Conservation (phyloP, 306 rosid genomes). For the Ziziphus jujuba region DNA sequence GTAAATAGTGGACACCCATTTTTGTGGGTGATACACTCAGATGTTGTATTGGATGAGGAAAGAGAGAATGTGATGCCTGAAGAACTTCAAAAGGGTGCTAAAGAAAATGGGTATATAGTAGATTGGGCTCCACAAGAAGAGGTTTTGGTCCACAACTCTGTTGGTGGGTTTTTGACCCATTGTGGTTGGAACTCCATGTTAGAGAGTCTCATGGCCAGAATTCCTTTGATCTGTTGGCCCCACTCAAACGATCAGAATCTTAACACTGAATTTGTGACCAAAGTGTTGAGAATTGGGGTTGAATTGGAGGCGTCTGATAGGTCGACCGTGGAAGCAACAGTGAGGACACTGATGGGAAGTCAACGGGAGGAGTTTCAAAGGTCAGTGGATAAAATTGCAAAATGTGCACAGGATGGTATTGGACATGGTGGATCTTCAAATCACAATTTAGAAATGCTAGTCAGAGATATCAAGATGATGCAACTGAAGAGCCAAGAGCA, state of each 20-base stretch:
- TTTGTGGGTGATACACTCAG: conserved; percentile 9
- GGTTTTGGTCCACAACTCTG: conserved; percentile 28
- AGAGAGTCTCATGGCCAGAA: conserved; percentile 26
- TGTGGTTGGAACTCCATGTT: conserved; percentile 34
- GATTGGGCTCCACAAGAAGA: conserved; percentile 37
- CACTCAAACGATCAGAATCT: conserved; percentile 36
- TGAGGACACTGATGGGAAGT: conserved; percentile 25
- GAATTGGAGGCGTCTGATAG: conserved; percentile 25
- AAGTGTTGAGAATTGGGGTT: conserved; percentile 26
- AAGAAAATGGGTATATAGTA: conserved; percentile 26
- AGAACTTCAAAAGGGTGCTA: conserved; percentile 15
- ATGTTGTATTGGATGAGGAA: not conserved
- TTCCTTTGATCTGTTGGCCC: conserved; percentile 41
- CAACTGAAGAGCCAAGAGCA: too few species aligned
- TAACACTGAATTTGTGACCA: conserved; percentile 20
- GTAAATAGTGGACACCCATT: not conserved
- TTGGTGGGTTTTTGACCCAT: conserved; percentile 9
- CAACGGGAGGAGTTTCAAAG: conserved; percentile 12
- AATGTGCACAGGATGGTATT: conserved; percentile 8
- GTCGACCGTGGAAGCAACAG: conserved; percentile 19
- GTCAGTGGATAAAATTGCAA: conserved; percentile 15
- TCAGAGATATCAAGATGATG: conserved; percentile 9
- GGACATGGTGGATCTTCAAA: conserved; percentile 19
- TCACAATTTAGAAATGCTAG: conserved; percentile 9
- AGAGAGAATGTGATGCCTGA: not conserved